phyloP scores from a whole-genome alignment of 2,329 filamentous ascomycete genomes.

The Aspergillus sp. region DNA sequence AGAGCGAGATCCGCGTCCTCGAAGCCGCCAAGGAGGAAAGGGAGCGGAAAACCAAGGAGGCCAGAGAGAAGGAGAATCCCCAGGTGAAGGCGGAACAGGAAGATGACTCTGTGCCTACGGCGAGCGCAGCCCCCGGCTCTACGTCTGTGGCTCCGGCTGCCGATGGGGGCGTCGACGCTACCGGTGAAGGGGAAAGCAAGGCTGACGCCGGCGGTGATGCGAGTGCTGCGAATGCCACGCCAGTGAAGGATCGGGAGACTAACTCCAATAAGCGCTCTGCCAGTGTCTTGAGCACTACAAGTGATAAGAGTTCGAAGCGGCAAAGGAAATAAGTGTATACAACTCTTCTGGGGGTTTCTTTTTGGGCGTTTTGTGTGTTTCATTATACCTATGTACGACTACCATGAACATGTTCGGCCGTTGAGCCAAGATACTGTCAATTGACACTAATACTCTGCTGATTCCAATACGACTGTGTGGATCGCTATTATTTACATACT shows the following conservation, averaged over 20 bases:
- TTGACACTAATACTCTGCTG: slow-evolving; percentile 1
- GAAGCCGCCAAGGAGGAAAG: slow-evolving; percentile 43
- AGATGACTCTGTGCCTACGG: slow-evolving; percentile 22
- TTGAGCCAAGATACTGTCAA: not conserved
- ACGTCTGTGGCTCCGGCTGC: slow-evolving; percentile 16
- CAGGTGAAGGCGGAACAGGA: slow-evolving; percentile 38
- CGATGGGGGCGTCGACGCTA: slow-evolving; percentile 8
- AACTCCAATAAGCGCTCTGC: slow-evolving; percentile 71
- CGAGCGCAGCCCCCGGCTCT: slow-evolving; percentile 9
- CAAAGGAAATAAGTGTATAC: slow-evolving; percentile 42
- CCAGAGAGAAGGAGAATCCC: slow-evolving; percentile 27
- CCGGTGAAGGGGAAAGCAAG: slow-evolving; percentile 1
- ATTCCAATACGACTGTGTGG: slow-evolving; percentile 4
- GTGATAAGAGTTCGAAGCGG: slow-evolving; percentile 58
- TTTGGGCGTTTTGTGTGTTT: slow-evolving; percentile 12
- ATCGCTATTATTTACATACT: slow-evolving; percentile 15
- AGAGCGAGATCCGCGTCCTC: slow-evolving; percentile 48
- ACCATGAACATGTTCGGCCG: slow-evolving; percentile 22
- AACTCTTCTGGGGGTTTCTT: not conserved
- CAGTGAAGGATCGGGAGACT: slow-evolving; percentile 17
- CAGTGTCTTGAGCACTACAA: slow-evolving; percentile 71
- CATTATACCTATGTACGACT: slow-evolving; percentile 34
- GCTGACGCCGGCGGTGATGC: slow-evolving; percentile 1
- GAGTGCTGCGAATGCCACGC: slow-evolving; percentile 7
- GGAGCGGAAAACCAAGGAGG: slow-evolving; percentile 35